Evolutionary conservation across 1,284 basidiomycete species (phyloP), one percentile per base, ranked within the genome.

Genomic region (Tilletia walkeri): DNA sequence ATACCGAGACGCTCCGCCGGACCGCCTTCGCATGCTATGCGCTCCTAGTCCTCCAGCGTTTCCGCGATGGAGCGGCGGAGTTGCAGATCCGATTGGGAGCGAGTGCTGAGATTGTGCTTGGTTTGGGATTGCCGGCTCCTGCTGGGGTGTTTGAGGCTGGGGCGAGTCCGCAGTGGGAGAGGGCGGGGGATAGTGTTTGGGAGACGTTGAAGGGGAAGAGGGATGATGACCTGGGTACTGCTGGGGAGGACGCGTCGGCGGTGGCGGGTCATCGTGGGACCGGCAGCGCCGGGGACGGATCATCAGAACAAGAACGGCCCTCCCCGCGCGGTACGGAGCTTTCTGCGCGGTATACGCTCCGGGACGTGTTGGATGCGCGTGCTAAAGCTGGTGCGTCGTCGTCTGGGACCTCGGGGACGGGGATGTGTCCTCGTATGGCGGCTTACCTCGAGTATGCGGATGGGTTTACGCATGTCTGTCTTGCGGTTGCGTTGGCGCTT

Each of bases 121-220:
- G 80, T 66, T 67, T 79, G 5, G 72, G 69, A 1, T 67, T 80
- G 18, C 79, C 79, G 2, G 74, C 77, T 6, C 70, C 71, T 30
- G 79, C 78, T 3, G 66, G 69, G 53, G 77, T 78, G 67, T 80
- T 80, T 38, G 78, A 80, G 67, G 79, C 78, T 6, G 73, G 59
- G 6, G 59, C 34, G 16, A 63, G 67, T 24, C 54, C 45, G 24
- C 54, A 68, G 24, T 63, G 61, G 50, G 67, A 68, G 24, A 41
- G 67, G 49, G 61, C 54, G 45, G 48, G 49, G 38, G 67, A 56
- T 24, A 68, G 50, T 24, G 49, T 47, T 20, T 45, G 61, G 61
- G 67, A 68, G 34, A 14, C 38, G 3, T 39, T 59, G 14, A 54
- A 54, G 39, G 41, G 61, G 36, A 68, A 68, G 34, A 12, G 54